A percentile compares a stretch with the other conserved stretches of the same genome.
These are phyloP conservation scores for Funneliformis caledonium DNA, from an alignment of 371 early-diverging fungal genomes.

Conservation along the genomic window DNA sequence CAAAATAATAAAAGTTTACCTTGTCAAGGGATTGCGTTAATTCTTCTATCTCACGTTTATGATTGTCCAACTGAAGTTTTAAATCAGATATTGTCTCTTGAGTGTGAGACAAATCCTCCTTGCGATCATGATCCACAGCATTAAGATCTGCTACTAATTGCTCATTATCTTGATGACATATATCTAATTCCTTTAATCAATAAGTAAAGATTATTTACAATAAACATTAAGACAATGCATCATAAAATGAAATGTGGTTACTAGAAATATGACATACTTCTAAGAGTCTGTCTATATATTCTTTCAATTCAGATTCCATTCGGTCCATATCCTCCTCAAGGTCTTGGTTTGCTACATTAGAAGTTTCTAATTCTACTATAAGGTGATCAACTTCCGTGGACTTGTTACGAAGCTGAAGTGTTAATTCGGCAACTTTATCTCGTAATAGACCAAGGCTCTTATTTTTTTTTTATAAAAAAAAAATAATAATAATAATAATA, in stretches of 20 bases:
- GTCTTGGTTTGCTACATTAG: conserved; percentile 42
- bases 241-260: conserved; percentile 33
- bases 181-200: conserved; percentile 38
- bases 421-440: conserved; percentile 45
- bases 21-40: conserved; percentile 51
- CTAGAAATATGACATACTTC: conserved; percentile 33
- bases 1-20: conserved; percentile 13
- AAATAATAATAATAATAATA: neutral
- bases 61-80: conserved; percentile 43
- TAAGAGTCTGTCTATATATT: conserved; percentile 39
- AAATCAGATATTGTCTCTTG: conserved; percentile 42
- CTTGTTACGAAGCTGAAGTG: conserved; percentile 47
- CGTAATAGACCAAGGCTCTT: conserved; percentile 44
- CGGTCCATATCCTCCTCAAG: conserved; percentile 45
- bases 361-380: conserved; percentile 44
- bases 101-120: conserved; percentile 3
- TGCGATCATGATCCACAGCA: neutral
- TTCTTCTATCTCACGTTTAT: conserved; percentile 47
- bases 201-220: conserved; percentile 17
- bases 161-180: conserved; percentile 42
- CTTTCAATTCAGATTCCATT: conserved; percentile 44
- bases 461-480: no score
- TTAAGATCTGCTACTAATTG: conserved; percentile 30
- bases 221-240: conserved; percentile 41
- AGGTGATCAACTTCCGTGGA: conserved; percentile 48